Conservation (phyloP, 2,329 filamentous ascomycete genomes). For the Calonectria crousiana region DNA sequence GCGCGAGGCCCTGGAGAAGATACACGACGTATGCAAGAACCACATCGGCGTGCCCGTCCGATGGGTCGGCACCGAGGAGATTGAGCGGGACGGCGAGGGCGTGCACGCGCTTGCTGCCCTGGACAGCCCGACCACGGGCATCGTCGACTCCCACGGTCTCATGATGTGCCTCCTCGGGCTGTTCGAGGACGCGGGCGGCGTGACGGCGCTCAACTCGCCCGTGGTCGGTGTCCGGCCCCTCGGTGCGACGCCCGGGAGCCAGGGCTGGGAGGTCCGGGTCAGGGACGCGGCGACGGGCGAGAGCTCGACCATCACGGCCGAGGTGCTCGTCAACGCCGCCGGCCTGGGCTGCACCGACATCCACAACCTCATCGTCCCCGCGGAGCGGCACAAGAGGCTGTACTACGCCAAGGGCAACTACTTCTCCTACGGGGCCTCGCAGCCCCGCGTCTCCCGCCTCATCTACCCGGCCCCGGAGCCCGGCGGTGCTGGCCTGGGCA, state of each 20-base stretch:
- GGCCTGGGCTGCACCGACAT: slow-evolving; percentile 82
- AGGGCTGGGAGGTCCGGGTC: slow-evolving; percentile 78
- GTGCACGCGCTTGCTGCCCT: slow-evolving; percentile 77
- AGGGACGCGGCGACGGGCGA: slow-evolving; percentile 60
- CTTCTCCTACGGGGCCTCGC: slow-evolving; percentile 81
- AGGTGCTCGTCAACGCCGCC: slow-evolving; percentile 86
- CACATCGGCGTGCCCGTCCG: slow-evolving; percentile 73
- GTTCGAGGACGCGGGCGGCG: slow-evolving; percentile 82
- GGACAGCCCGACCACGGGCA: slow-evolving; percentile 89
- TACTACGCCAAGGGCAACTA: slow-evolving; percentile 97
- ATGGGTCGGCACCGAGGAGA: slow-evolving; percentile 75
- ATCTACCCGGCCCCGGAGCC: slow-evolving; percentile 90
- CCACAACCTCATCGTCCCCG: slow-evolving; percentile 83
- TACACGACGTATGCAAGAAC: slow-evolving; percentile 59
- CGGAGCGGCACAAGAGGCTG: slow-evolving; percentile 66
- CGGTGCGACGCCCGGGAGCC: slow-evolving; percentile 56
- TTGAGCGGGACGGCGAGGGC: slow-evolving; percentile 75
- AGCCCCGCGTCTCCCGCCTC: slow-evolving; percentile 76
- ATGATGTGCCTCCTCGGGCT: slow-evolving; percentile 85
- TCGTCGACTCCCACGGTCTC: slow-evolving; percentile 86
- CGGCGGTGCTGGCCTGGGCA: slow-evolving; percentile 87
- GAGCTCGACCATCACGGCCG: slow-evolving; percentile 73
- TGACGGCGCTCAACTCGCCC: slow-evolving; percentile 75
- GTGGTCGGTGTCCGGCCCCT: slow-evolving; percentile 72
- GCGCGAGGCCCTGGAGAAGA: slow-evolving; percentile 68